Evolutionary conservation across 352 stramenopile genomes (phyloP).

Genomic region (Phytopythium vexans): DNA sequence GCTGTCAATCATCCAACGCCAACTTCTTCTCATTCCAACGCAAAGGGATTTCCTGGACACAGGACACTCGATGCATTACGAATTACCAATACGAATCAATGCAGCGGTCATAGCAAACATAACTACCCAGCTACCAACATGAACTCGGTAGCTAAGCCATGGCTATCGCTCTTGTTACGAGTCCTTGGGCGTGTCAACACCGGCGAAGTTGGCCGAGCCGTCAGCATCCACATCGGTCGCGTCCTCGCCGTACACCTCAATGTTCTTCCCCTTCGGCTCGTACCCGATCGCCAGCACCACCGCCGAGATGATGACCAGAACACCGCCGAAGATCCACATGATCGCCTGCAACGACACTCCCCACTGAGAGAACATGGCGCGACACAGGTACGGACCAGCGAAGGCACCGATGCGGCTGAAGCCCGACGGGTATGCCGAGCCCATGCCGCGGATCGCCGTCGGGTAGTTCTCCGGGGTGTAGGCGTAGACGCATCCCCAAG

Average conservation of each 20-base stretch:
- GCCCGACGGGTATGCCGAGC: slow-evolving; percentile 56
- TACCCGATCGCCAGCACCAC: slow-evolving; percentile 63
- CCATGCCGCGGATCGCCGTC: slow-evolving; percentile 65
- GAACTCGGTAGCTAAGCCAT: no score
- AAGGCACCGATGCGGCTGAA: slow-evolving; percentile 70
- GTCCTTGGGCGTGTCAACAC: no score
- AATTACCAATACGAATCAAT: no score
- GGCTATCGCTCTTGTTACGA: no score
- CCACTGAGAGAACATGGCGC: slow-evolving; percentile 56
- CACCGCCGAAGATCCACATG: slow-evolving; percentile 67
- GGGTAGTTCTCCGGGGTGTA: slow-evolving; percentile 80
- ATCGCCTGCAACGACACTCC: slow-evolving; percentile 54
- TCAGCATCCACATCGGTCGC: no score
- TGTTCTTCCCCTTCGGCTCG: slow-evolving; percentile 62
- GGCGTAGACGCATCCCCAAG: slow-evolving; percentile 66
- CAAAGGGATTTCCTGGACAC: no score
- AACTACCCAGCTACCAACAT: no score
- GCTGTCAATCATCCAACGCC: no score
- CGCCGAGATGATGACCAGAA: slow-evolving; percentile 51
- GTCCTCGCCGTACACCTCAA: slow-evolving; percentile 53
- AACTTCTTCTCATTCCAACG: no score
- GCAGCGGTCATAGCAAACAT: no score
- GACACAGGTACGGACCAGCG: slow-evolving; percentile 57
- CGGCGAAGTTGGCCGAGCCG: no score
- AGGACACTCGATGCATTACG: no score